These are phyloP conservation scores for Fusarium sp. DNA, from an alignment of 2,329 filamentous ascomycete species.

Conservation along the genomic window DNA sequence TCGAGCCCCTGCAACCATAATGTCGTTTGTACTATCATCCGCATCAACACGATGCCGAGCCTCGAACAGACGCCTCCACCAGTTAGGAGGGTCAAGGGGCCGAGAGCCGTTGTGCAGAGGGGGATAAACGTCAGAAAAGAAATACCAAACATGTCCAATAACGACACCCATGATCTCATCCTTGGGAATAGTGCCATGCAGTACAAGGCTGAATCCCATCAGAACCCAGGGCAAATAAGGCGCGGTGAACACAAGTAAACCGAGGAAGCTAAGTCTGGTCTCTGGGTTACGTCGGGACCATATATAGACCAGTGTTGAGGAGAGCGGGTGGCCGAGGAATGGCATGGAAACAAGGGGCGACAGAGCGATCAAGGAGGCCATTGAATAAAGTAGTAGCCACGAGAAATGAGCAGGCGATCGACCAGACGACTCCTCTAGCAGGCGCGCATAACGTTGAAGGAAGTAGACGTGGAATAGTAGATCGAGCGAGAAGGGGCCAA, in stretches of 20 bases:
- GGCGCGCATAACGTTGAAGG: conserved; percentile 92
- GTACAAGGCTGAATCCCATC: conserved; percentile 89
- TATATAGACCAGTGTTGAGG: conserved; percentile 94
- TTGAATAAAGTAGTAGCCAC: conserved; percentile 90
- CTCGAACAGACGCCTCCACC: conserved; percentile 90
- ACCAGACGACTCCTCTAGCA: conserved; percentile 94
- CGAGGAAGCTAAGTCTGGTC: conserved; percentile 87
- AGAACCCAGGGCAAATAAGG: conserved; percentile 97
- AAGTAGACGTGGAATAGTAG: conserved; percentile 99
- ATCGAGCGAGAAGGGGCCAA: conserved; percentile 92
- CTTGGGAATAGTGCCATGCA: conserved; percentile 89
- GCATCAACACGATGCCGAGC: conserved; percentile 59
- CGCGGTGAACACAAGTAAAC: conserved; percentile 88
- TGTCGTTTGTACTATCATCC: conserved; percentile 66
- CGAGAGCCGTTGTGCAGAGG: conserved; percentile 85
- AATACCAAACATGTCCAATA: conserved; percentile 97
- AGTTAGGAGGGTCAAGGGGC: conserved; percentile 87
- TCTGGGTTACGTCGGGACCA: conserved; percentile 97
- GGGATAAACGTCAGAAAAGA: conserved; percentile 96
- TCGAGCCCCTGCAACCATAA: conserved; percentile 64
- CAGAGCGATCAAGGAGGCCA: conserved; percentile 78
- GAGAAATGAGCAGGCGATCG: conserved; percentile 92
- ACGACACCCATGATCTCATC: conserved; percentile 96
- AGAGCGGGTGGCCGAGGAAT: conserved; percentile 92
- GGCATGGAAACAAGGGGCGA: conserved; percentile 91